Evolutionary conservation across 352 stramenopile species (phyloP), one percentile per base, ranked within the genome.

Genomic region (Blastocystis sp.): DNA sequence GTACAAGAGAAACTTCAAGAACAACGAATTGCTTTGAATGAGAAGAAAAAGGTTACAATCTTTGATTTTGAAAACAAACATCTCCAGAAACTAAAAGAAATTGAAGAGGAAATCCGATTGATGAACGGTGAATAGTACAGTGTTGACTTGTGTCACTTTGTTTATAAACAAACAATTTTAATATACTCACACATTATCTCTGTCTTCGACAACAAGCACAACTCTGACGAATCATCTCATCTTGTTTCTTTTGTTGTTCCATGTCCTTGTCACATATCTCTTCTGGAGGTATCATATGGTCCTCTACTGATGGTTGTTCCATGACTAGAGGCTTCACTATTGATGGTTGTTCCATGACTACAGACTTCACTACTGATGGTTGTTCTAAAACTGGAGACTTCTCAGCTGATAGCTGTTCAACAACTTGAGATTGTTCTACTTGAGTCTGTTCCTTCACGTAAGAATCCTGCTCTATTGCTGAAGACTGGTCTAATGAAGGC

Each of bases 11-110:
- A 64, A 30, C 53, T 84, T 37, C n/a, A 84, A 24, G 53, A 84
- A 1, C 73, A 84, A 42, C 19, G 24, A 42, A 22, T 19, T 51
- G n/a, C 51, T 22, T 27, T 84, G 53, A 44, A 84, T 35, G 73
- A 84, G 54, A 84, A 68, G 19, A 84, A 68, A 51, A 64, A 66
- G 51, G 27, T 22, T 1, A 37, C 51, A 13, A 68, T 69, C n/a
- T 84, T 84, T 54, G 73, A 84, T 33, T 84, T 84, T 51, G 53
- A 84, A 30, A 84, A 66, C 33, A 62, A 64, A 24, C 73, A 84
- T 0, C 53, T 84, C n/a, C 51, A 66, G 27, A 24, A 64, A 15
- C 73, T 84, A 33, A 84, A 84, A 42, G 53, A 17, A 30, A 84
- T 68, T 44, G 73, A 84, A 66, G 73, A 84, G 13, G 73, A 66